Conservation (phyloP, 352 stramenopile genomes). For the Globisporangium takayamanum region DNA sequence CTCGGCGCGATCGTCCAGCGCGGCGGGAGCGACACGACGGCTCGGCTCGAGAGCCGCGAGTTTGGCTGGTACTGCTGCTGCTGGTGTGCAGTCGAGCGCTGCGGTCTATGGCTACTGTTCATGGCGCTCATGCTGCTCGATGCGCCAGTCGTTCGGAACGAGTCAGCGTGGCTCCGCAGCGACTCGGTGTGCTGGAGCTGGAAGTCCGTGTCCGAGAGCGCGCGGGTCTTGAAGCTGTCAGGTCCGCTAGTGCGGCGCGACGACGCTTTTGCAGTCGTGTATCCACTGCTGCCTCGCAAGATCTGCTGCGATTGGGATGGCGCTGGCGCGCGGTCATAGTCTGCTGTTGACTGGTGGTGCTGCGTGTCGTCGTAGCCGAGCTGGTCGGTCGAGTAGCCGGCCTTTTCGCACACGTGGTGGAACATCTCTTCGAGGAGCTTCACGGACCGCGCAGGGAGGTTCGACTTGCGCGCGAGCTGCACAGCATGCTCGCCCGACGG, state of each 20-base stretch:
- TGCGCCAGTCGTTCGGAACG: constrained; percentile 24
- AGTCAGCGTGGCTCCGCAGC: constrained; percentile 6
- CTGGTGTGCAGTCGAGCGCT: background rate
- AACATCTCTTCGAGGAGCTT: constrained; percentile 85
- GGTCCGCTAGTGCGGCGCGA: background rate
- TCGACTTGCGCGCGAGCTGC: constrained; percentile 57
- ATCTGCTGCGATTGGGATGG: background rate
- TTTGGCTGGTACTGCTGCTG: constrained; percentile 26
- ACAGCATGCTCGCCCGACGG: constrained; percentile 71
- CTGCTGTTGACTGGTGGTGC: background rate
- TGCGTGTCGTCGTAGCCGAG: constrained; percentile 36
- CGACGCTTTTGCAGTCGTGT: background rate
- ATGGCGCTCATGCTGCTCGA: constrained; percentile 11
- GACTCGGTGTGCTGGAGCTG: constrained; percentile 12
- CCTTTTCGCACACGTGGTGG: constrained; percentile 73
- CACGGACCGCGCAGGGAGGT: constrained; percentile 48
- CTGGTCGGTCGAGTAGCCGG: constrained; percentile 43
- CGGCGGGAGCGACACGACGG: constrained; percentile 60
- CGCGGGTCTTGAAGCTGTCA: constrained; percentile 40
- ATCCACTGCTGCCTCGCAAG: constrained; percentile 8
- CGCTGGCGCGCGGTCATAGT: background rate
- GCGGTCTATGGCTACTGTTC: background rate
- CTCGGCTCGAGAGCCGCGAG: constrained; percentile 26
- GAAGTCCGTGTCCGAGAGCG: constrained; percentile 67
- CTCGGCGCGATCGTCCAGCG: constrained; percentile 80